These are phyloP conservation scores for Blepharisma undulans DNA, from an alignment of 169 alveolate genomes.

Conservation along the genomic window DNA sequence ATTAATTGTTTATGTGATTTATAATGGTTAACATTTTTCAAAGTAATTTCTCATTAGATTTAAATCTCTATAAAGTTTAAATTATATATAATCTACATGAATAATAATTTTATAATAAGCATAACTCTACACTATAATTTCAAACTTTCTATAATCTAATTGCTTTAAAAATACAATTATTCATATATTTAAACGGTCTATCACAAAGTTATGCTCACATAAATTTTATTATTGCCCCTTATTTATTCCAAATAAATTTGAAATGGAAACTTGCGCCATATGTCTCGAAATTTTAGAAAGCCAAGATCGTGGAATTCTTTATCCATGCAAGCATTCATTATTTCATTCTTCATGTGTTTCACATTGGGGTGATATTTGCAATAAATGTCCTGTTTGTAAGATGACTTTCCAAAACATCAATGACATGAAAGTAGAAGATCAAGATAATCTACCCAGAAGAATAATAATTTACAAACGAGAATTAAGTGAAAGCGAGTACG, in stretches of 20 bases:
- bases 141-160: no score
- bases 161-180: no score
- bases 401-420: background rate
- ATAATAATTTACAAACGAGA: background rate
- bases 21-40: no score
- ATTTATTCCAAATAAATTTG: background rate
- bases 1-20: no score
- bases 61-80: no score
- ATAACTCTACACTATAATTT: no score
- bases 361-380: background rate
- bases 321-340: background rate
- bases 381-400: background rate
- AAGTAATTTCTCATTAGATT: no score
- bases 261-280: background rate
- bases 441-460: background rate
- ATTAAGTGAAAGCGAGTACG: background rate
- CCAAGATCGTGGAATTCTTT: background rate
- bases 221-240: background rate
- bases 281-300: background rate
- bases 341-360: background rate
- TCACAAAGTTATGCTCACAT: background rate
- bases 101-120: no score
- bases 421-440: background rate
- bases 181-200: no score
- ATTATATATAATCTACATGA: no score